phyloP scores from a whole-genome alignment of 495 filamentous ascomycete genomes.

The Daldinia vernicosa region DNA sequence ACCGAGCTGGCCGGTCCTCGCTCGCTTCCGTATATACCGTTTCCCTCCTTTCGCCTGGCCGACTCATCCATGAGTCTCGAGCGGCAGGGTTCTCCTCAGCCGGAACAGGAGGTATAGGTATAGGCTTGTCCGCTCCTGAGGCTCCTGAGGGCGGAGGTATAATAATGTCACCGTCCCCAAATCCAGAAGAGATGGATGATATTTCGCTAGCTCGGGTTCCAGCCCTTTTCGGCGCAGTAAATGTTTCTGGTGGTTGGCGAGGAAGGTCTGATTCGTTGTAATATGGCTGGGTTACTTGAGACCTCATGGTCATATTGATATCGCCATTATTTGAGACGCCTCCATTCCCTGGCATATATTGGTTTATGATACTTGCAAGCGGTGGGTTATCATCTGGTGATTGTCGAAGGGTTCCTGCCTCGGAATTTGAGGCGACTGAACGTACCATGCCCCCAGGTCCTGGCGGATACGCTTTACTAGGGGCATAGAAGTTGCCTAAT shows the following conservation, averaged over 20 bases:
- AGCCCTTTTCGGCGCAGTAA: conserved; percentile 45
- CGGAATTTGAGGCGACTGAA: conserved; percentile 19
- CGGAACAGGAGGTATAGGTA: conserved; percentile 8
- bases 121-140: conserved; percentile 19
- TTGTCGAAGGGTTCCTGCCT: conserved; percentile 25
- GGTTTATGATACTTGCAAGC: conserved; percentile 14
- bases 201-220: conserved; percentile 51
- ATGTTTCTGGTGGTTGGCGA: conserved; percentile 48
- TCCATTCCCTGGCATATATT: conserved; percentile 17
- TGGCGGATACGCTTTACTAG: conserved; percentile 37
- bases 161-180: conserved; percentile 62
- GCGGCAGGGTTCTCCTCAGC: conserved; percentile 23
- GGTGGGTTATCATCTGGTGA: conserved; percentile 10
- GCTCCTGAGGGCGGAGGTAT: conserved; percentile 43
- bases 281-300: conserved; percentile 45
- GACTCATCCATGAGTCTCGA: conserved; percentile 54
- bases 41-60: conserved; percentile 45
- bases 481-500: conserved; percentile 42
- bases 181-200: conserved; percentile 64
- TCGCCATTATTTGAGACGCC: conserved; percentile 18
- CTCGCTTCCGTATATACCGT: conserved; percentile 59
- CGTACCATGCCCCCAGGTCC: conserved; percentile 16
- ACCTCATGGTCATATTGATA: conserved; percentile 40
- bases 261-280: conserved; percentile 52
- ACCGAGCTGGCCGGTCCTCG: conserved; percentile 61